These are phyloP conservation scores for Plantago rigida DNA, from an alignment of 305 asterid genomes.

Conservation along the genomic window DNA sequence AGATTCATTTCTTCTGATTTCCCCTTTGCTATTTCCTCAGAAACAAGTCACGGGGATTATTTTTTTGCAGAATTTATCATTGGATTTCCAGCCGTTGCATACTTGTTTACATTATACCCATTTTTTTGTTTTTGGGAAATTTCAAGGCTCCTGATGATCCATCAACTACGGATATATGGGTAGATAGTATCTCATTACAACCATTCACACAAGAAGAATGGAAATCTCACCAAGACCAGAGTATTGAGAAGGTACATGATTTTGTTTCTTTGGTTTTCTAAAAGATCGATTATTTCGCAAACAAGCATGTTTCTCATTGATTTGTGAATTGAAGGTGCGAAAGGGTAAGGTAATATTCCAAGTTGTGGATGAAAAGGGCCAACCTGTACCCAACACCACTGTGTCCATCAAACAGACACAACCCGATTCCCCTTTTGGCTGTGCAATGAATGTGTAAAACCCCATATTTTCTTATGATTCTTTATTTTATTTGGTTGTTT, in stretches of 20 bases:
- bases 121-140: background rate
- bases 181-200: constrained; percentile 34
- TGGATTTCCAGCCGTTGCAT: too few relatives aligned
- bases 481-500: too few relatives aligned
- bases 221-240: constrained; percentile 35
- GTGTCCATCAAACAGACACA: constrained; percentile 33
- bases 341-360: constrained; percentile 42
- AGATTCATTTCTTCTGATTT: too few relatives aligned
- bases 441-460: constrained; percentile 46
- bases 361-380: constrained; percentile 38
- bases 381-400: constrained; percentile 37
- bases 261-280: background rate
- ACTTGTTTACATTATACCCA: background rate
- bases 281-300: background rate
- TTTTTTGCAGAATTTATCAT: too few relatives aligned
- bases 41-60: too few relatives aligned
- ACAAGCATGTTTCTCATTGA: background rate
- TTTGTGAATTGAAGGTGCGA: constrained; percentile 32
- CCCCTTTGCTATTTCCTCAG: too few relatives aligned
- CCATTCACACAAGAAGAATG: constrained; percentile 40
- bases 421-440: constrained; percentile 45
- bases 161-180: constrained; percentile 26
- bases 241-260: constrained; percentile 32
- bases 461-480: too few relatives aligned
- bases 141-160: constrained; percentile 28